phyloP scores from a whole-genome alignment of 2,329 filamentous ascomycete genomes.

The Cercospora zeae-maydis region DNA sequence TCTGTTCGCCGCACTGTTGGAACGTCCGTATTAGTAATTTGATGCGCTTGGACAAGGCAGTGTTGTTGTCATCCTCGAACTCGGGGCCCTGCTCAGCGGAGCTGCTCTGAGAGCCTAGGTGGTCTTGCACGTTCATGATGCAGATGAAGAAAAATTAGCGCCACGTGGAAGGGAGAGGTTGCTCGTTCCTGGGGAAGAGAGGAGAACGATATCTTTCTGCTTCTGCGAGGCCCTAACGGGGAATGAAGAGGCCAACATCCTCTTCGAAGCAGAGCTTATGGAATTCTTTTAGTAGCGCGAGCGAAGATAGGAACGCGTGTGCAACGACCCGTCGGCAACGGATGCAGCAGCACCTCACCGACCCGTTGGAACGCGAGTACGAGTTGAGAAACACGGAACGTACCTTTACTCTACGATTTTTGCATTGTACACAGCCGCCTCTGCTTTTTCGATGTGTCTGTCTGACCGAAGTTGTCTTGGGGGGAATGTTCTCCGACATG shows the following conservation, averaged over 20 bases:
- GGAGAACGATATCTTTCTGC: not conserved
- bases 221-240: not conserved
- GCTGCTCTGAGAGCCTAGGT: not conserved
- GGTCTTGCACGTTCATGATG: not conserved
- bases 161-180: not conserved
- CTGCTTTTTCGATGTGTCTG: slow-evolving; percentile 21
- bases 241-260: not conserved
- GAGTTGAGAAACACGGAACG: not conserved
- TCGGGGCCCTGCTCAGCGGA: not conserved
- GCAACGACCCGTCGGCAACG: not conserved
- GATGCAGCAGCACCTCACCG: not conserved
- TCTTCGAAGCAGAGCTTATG: not conserved
- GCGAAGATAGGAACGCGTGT: not conserved
- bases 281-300: not conserved
- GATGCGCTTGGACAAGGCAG: not conserved
- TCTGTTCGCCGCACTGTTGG: slow-evolving; percentile 25
- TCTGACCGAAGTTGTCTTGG: not conserved
- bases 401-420: slow-evolving; percentile 23
- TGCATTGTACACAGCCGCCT: slow-evolving; percentile 20
- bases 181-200: not conserved
- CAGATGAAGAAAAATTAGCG: not conserved
- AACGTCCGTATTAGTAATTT: slow-evolving; percentile 7
- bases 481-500: slow-evolving; percentile 2
- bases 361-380: not conserved
- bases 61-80: not conserved